A percentile compares a stretch with the other conserved stretches of the same genome.
Evolutionary conservation across 768 basidiomycete species (phyloP).

Genomic region (Baorangia bicolor): DNA sequence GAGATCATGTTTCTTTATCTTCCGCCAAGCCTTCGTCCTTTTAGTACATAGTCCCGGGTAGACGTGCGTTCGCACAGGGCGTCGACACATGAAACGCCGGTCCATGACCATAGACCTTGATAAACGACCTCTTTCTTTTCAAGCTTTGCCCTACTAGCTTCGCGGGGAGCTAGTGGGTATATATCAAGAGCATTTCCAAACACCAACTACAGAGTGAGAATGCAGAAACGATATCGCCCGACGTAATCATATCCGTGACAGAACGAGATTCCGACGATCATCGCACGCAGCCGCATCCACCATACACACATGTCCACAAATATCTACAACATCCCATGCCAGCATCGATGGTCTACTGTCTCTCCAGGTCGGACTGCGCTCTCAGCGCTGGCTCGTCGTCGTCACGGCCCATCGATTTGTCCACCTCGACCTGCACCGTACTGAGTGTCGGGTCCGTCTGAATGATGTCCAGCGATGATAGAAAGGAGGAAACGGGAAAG

Average conservation of each 20-base stretch:
- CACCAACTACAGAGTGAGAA: neutral
- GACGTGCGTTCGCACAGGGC: neutral
- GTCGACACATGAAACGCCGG: neutral
- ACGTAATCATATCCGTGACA: too few species aligned
- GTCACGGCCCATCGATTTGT: neutral
- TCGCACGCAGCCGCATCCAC: neutral
- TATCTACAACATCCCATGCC: neutral
- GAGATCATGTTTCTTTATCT: neutral
- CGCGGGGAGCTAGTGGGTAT: neutral
- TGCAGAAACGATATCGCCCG: neutral
- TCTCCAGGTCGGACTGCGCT: neutral
- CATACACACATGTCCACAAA: too few species aligned
- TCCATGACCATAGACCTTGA: neutral
- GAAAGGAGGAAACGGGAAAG: too few species aligned
- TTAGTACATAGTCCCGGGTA: too few species aligned
- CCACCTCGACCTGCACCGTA: neutral
- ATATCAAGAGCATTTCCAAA: neutral
- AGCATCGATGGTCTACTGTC: neutral
- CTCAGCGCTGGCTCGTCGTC: neutral
- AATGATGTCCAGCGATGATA: neutral
- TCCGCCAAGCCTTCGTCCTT: neutral
- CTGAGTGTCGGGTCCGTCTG: neutral
- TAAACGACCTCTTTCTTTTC: neutral
- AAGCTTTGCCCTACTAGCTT: neutral
- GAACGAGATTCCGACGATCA: neutral